A percentile compares a stretch with the other conserved stretches of the same genome.
These are phyloP conservation scores for Cladorrhinum sp. DNA, from an alignment of 2,329 filamentous ascomycete genomes.

Conservation along the genomic window DNA sequence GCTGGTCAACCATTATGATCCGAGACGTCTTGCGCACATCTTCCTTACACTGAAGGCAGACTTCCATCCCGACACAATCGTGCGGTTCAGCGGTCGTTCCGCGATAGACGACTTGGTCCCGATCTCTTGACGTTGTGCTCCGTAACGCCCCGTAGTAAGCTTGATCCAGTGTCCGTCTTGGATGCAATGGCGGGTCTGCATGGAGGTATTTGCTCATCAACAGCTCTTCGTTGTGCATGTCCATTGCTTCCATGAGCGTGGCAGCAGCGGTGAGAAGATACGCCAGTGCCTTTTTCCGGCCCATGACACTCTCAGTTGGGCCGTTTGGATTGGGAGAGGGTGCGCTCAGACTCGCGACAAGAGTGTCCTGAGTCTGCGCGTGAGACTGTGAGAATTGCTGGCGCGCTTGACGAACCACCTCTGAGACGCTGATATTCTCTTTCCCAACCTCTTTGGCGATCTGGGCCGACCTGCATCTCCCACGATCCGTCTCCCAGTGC, in stretches of 20 bases:
- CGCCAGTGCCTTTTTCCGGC: constrained; percentile 22
- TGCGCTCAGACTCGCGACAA: not conserved
- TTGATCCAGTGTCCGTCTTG: constrained; percentile 46
- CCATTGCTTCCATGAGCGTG: constrained; percentile 37
- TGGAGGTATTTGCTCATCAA: constrained; percentile 36
- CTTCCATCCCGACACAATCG: constrained; percentile 16
- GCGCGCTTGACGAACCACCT: constrained; percentile 21
- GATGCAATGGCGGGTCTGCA: constrained; percentile 38
- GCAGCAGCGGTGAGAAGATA: constrained; percentile 35
- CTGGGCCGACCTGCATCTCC: constrained; percentile 29
- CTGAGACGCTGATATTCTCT: constrained; percentile 16
- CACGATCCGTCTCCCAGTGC: constrained; percentile 41
- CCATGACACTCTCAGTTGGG: not conserved
- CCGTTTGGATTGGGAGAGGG: not conserved
- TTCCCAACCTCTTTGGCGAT: constrained; percentile 28
- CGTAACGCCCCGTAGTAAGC: constrained; percentile 33
- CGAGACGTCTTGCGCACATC: constrained; percentile 29
- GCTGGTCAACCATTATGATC: constrained; percentile 33
- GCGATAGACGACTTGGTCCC: constrained; percentile 43
- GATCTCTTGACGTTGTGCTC: constrained; percentile 38
- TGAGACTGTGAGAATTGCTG: constrained; percentile 12
- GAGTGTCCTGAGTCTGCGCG: constrained; percentile 13
- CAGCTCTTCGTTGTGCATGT: constrained; percentile 34
- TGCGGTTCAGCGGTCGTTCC: constrained; percentile 30
- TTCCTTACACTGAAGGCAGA: constrained; percentile 28